phyloP scores from a whole-genome alignment of 768 basidiomycete species.

The Suillus fuscotomentosus region DNA sequence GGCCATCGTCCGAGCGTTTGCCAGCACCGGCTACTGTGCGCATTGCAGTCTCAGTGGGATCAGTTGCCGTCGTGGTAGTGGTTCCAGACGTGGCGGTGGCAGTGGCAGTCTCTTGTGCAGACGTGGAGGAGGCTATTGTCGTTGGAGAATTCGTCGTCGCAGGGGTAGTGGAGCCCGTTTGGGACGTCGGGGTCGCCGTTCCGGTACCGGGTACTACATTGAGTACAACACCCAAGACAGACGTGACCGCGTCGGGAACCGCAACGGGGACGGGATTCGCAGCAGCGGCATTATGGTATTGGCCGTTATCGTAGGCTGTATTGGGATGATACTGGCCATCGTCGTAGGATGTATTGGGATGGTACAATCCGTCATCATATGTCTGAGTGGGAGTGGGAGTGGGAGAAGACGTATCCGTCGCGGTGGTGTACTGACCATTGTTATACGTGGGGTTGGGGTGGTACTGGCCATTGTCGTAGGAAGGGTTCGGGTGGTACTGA shows the following conservation, averaged over 20 bases:
- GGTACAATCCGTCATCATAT: constrained; percentile 10
- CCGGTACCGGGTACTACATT: too few relatives aligned
- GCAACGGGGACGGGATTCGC: neutral
- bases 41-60: neutral
- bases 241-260: neutral
- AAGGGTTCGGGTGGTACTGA: constrained; percentile 4
- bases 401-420: neutral
- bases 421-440: constrained; percentile 7
- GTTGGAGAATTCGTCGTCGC: neutral
- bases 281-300: neutral
- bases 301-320: constrained; percentile 4
- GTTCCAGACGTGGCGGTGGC: neutral
- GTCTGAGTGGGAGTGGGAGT: neutral
- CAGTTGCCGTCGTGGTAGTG: neutral
- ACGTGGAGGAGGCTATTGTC: neutral
- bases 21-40: neutral
- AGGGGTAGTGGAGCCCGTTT: neutral
- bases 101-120: neutral
- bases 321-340: constrained; percentile 10
- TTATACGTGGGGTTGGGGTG: constrained; percentile 22
- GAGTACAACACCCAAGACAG: neutral
- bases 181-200: neutral
- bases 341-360: constrained; percentile 9
- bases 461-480: constrained; percentile 19
- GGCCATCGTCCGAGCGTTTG: constrained; percentile 2